Conservation (phyloP, 1,284 basidiomycete species). For the Cryptococcus sp. region DNA sequence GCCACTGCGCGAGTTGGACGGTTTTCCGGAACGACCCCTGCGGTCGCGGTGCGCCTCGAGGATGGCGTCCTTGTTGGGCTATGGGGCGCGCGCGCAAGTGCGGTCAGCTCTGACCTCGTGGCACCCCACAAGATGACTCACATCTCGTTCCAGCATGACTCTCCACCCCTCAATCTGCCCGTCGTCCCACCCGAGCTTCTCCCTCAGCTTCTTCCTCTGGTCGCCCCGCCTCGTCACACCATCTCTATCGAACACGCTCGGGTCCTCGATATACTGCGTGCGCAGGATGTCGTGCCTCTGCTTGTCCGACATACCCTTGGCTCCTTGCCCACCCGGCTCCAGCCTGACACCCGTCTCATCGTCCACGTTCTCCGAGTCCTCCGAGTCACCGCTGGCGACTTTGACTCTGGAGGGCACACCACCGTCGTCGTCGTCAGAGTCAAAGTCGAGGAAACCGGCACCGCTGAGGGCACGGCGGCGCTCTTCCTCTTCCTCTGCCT, state of each 20-base stretch:
- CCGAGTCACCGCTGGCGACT: slow-evolving; percentile 18
- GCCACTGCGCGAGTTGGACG: slow-evolving; percentile 3
- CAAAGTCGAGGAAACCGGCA: slow-evolving; percentile 46
- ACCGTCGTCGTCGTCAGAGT: slow-evolving; percentile 50
- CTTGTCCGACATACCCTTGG: slow-evolving; percentile 3
- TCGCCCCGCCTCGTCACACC: slow-evolving; percentile 65
- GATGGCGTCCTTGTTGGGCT: slow-evolving; percentile 50
- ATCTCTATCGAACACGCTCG: slow-evolving; percentile 72
- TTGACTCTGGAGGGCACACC: slow-evolving; percentile 23
- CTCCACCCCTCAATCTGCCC: slow-evolving; percentile 85
- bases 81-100: neutral
- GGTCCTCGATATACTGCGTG: slow-evolving; percentile 65
- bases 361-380: slow-evolving; percentile 21
- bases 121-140: slow-evolving; percentile 50
- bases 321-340: neutral
- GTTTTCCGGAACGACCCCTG: slow-evolving; percentile 15
- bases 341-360: slow-evolving; percentile 17
- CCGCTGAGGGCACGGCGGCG: slow-evolving; percentile 52
- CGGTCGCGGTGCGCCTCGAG: slow-evolving; percentile 36
- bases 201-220: slow-evolving; percentile 61
- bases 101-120: neutral
- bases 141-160: slow-evolving; percentile 78
- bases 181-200: slow-evolving; percentile 63
- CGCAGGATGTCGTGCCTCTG: slow-evolving; percentile 34
- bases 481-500: slow-evolving; percentile 66